Evolutionary conservation across 1,284 basidiomycete genomes (phyloP).

Genomic region (Trametes hirsuta): DNA sequence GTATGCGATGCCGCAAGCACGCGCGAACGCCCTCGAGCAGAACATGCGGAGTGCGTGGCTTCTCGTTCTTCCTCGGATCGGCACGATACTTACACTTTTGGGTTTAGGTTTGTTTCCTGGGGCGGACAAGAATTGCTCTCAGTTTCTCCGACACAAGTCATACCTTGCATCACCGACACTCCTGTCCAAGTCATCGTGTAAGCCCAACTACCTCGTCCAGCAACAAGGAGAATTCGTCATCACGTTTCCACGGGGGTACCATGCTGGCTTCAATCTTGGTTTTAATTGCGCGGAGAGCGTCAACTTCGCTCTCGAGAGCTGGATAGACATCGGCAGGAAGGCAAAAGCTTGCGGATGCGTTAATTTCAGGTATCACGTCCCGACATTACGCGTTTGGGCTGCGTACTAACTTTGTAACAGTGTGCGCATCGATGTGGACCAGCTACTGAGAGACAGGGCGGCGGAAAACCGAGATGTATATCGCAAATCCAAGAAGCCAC

Average conservation of each 20-base stretch:
- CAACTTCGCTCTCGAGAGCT: constrained; percentile 96
- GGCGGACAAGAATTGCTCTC: constrained; percentile 83
- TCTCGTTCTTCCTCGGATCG: neutral
- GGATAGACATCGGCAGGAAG: constrained; percentile 87
- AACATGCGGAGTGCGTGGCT: constrained; percentile 74
- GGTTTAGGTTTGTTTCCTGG: constrained; percentile 83
- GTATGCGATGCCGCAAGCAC: constrained; percentile 93
- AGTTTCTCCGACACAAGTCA: constrained; percentile 97
- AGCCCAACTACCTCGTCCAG: constrained; percentile 90
- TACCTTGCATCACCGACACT: constrained; percentile 91
- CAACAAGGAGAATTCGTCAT: constrained; percentile 94
- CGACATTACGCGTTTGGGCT: neutral
- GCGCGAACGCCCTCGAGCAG: constrained; percentile 77
- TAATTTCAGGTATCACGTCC: constrained; percentile 66
- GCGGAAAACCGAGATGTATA: constrained; percentile 41
- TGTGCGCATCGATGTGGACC: constrained; percentile 90
- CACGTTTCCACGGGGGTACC: constrained; percentile 93
- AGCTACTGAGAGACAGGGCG: constrained; percentile 68
- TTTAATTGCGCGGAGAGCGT: constrained; percentile 98
- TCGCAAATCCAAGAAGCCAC: constrained; percentile 15
- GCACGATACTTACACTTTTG: neutral
- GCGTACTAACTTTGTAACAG: constrained; percentile 42
- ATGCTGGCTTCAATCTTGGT: constrained; percentile 96
- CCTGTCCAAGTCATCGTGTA: constrained; percentile 80
- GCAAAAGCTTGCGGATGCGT: constrained; percentile 87